phyloP scores from a whole-genome alignment of 345 rosid species.

The Gossypium mustelinum region DNA sequence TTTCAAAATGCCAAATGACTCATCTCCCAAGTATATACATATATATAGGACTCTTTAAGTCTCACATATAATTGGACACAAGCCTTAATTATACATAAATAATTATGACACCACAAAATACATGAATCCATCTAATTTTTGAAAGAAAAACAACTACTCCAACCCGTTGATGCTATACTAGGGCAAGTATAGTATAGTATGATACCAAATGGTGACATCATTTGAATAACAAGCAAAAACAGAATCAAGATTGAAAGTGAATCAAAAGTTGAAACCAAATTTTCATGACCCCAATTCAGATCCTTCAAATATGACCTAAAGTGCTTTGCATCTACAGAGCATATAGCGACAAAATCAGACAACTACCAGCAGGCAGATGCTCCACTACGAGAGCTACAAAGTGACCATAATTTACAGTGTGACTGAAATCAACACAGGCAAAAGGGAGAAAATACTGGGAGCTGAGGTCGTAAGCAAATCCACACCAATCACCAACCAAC shows the following conservation, averaged over 20 bases:
- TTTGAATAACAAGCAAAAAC: neutral
- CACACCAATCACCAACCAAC: neutral
- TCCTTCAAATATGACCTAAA: neutral
- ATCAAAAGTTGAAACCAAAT: neutral
- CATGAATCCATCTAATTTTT: neutral
- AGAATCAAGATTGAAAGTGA: neutral
- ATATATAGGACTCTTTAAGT: no score
- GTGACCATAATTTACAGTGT: neutral
- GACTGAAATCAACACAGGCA: neutral
- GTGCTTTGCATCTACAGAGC: neutral
- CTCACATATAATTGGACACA: no score
- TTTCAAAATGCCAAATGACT: no score
- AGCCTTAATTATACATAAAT: no score
- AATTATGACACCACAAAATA: neutral
- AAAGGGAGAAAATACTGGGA: neutral
- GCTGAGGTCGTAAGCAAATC: neutral
- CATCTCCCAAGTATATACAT: no score
- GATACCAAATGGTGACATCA: neutral
- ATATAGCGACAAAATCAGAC: neutral
- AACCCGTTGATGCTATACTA: no score
- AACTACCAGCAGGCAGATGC: neutral
- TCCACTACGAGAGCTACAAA: neutral
- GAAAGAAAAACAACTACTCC: neutral
- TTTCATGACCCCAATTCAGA: neutral
- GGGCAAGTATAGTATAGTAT: neutral